These are phyloP conservation scores for Psidium friedrichsthalianum DNA, from an alignment of 345 rosid species.

Conservation along the genomic window DNA sequence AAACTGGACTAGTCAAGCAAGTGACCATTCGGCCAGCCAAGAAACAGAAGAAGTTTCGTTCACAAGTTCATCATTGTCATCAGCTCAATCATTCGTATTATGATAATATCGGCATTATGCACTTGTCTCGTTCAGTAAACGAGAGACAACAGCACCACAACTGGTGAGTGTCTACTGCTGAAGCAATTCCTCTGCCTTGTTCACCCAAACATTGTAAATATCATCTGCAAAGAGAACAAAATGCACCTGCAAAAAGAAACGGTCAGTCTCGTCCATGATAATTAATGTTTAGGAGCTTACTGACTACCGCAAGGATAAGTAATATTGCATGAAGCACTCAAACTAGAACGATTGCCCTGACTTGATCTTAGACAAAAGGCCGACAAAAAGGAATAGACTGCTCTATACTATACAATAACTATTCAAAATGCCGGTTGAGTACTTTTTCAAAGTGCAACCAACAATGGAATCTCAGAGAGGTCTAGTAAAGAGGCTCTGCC, in stretches of 20 bases:
- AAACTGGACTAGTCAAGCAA: neutral
- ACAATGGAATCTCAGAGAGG: neutral
- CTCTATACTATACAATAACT: neutral
- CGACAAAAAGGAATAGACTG: neutral
- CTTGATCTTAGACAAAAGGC: neutral
- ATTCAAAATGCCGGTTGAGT: neutral
- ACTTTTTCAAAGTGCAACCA: neutral
- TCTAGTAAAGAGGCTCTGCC: neutral
- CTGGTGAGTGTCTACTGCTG: slow-evolving; percentile 5
- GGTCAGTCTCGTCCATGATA: neutral
- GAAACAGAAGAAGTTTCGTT: neutral
- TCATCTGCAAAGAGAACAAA: slow-evolving; percentile 59
- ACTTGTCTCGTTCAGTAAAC: neutral
- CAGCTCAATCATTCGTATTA: neutral
- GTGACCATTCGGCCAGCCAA: neutral
- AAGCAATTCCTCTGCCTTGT: slow-evolving; percentile 54
- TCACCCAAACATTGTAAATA: slow-evolving; percentile 45
- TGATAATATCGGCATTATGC: neutral
- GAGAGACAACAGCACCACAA: neutral
- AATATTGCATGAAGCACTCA: neutral
- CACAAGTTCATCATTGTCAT: neutral
- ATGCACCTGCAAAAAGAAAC: slow-evolving; percentile 45
- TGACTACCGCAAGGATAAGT: neutral
- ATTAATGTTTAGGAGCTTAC: neutral
- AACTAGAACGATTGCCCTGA: neutral